Conservation (phyloP, 257 asterid genomes). For the Scutellaria minor region DNA sequence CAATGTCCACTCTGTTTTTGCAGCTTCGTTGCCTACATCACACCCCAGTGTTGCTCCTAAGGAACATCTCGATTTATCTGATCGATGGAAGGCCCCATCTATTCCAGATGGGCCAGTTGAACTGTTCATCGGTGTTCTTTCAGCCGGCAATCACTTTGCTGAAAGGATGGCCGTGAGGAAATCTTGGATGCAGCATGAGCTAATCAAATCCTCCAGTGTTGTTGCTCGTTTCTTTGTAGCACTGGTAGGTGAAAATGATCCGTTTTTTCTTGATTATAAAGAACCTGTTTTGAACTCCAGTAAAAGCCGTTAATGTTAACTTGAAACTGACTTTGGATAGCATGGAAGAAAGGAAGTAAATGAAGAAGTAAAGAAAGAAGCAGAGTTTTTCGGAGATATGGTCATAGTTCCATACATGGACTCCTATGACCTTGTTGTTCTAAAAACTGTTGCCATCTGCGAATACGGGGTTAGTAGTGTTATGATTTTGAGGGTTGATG, state of each 20-base stretch:
- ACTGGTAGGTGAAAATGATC: constrained; percentile 52
- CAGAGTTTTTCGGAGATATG: constrained; percentile 81
- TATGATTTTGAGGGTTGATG: constrained; percentile 3
- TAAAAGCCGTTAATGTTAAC: constrained; percentile 13
- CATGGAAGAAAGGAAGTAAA: constrained; percentile 71
- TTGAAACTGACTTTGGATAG: constrained; percentile 42
- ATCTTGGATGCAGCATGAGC: constrained; percentile 87
- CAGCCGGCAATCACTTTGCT: constrained; percentile 92
- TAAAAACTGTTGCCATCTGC: constrained; percentile 86
- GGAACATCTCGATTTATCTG: constrained; percentile 79
- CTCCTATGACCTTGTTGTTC: constrained; percentile 84
- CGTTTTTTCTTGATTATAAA: background rate
- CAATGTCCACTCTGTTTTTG: constrained; percentile 68
- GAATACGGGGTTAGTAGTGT: constrained; percentile 78
- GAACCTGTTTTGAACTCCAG: background rate
- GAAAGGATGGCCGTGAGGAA: constrained; percentile 92
- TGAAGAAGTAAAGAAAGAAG: constrained; percentile 74
- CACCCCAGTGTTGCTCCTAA: constrained; percentile 81
- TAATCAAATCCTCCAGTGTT: constrained; percentile 69
- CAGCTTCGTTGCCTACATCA: constrained; percentile 80
- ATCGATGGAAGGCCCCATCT: constrained; percentile 74
- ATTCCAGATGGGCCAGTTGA: constrained; percentile 61
- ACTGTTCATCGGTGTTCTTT: constrained; percentile 82
- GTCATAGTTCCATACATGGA: constrained; percentile 89
- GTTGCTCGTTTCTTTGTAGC: constrained; percentile 92